A percentile compares a stretch with the other conserved stretches of the same genome.
phyloP scores from a whole-genome alignment of 2,329 filamentous ascomycete species.

The Albifimbria verrucaria region DNA sequence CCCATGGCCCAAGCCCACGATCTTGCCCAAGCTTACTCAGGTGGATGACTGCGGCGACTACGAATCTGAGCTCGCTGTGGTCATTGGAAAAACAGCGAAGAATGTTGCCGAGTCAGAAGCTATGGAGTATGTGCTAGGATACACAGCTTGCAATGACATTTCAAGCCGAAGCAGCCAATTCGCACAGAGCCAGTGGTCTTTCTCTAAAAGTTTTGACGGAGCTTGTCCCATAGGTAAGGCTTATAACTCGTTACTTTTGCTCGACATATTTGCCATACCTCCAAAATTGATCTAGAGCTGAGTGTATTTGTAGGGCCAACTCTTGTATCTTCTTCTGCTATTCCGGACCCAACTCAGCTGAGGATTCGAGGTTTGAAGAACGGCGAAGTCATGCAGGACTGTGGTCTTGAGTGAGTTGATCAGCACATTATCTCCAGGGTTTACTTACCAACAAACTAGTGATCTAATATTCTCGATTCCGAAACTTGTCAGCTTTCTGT shows the following conservation, averaged over 20 bases:
- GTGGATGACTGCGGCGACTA: constrained; percentile 54
- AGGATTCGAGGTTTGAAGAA: constrained; percentile 44
- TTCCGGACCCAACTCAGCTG: constrained; percentile 39
- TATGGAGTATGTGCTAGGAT: constrained; percentile 59
- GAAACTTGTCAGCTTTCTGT: constrained; percentile 38
- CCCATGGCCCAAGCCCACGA: constrained; percentile 48
- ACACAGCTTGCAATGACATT: constrained; percentile 62
- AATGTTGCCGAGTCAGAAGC: constrained; percentile 56
- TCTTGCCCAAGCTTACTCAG: constrained; percentile 48
- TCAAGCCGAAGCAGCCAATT: constrained; percentile 34
- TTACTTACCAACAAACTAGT: constrained; percentile 36
- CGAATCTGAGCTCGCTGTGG: constrained; percentile 55
- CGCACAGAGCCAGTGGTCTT: constrained; percentile 30
- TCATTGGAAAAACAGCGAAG: constrained; percentile 48
- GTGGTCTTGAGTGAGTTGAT: constrained; percentile 20
- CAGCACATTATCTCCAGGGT: constrained; percentile 7
- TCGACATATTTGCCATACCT: not conserved
- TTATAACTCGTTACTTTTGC: not conserved
- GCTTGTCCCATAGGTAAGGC: constrained; percentile 41
- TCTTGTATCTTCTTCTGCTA: constrained; percentile 39
- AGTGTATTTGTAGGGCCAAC: constrained; percentile 36
- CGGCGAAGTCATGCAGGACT: constrained; percentile 48
- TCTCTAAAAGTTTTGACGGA: constrained; percentile 56
- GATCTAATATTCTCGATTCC: constrained; percentile 53
- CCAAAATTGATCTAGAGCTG: not conserved